These are phyloP conservation scores for Thielaviopsis cerberus DNA, from an alignment of 2,329 filamentous ascomycete genomes.

Conservation along the genomic window DNA sequence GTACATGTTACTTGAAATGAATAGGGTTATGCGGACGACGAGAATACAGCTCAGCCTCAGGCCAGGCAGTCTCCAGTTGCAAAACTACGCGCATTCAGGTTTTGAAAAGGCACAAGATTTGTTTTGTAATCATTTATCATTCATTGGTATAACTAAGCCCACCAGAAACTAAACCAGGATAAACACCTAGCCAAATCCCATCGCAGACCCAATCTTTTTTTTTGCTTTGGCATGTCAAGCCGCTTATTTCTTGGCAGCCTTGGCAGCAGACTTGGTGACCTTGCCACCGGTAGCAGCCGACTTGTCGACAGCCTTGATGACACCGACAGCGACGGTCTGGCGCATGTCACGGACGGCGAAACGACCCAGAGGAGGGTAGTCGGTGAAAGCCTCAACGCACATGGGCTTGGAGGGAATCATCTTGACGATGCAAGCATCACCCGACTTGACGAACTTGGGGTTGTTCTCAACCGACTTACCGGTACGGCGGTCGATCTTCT, in stretches of 20 bases:
- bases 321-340: conserved; percentile 78
- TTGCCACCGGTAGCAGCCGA: conserved; percentile 36
- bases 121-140: conserved; percentile 11
- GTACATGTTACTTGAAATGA: too few relatives aligned
- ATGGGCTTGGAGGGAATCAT: conserved; percentile 99
- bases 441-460: conserved; percentile 99
- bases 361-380: conserved; percentile 98
- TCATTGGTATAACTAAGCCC: conserved; percentile 7
- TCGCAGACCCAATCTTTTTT: conserved; percentile 8
- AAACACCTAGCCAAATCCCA: conserved; percentile 5
- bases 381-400: conserved; percentile 99
- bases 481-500: conserved; percentile 99
- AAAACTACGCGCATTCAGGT: not conserved
- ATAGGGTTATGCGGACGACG: too few relatives aligned
- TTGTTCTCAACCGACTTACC: conserved; percentile 82
- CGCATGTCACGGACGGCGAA: conserved; percentile 99
- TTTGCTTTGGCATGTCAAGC: conserved; percentile 5
- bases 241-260: conserved; percentile 56
- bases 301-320: conserved; percentile 79
- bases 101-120: not conserved
- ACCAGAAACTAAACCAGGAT: conserved; percentile 1
- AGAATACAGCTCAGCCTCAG: not conserved
- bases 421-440: conserved; percentile 99
- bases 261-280: conserved; percentile 55
- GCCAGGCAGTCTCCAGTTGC: not conserved